A percentile compares a stretch with the other conserved stretches of the same genome.
Evolutionary conservation across 2,329 filamentous ascomycete genomes (phyloP).

Genomic region (Cercospora sojina): DNA sequence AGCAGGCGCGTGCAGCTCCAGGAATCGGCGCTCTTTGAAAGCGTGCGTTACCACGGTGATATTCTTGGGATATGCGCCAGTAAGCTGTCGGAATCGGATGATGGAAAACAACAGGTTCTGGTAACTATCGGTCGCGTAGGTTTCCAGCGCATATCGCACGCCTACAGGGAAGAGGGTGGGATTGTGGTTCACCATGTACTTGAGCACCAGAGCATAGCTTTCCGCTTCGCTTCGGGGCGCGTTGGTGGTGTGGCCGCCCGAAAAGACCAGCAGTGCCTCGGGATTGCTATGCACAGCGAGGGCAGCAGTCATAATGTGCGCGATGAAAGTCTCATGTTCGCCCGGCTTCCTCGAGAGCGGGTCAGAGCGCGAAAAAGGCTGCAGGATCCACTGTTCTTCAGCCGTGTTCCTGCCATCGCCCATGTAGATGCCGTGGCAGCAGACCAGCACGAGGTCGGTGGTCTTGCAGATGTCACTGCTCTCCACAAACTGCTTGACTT

Average conservation of each 20-base stretch:
- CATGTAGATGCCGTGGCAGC: constrained; percentile 78
- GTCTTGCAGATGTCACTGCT: constrained; percentile 24
- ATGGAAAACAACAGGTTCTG: constrained; percentile 81
- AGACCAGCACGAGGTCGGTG: constrained; percentile 69
- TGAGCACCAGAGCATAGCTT: constrained; percentile 28
- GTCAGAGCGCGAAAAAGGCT: constrained; percentile 64
- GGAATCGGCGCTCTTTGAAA: constrained; percentile 48
- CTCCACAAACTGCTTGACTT: constrained; percentile 24
- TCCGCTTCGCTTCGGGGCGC: constrained; percentile 32
- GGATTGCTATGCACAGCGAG: constrained; percentile 48
- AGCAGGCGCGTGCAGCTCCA: constrained; percentile 42
- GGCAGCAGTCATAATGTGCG: constrained; percentile 69
- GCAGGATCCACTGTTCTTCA: constrained; percentile 63
- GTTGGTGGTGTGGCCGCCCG: constrained; percentile 57
- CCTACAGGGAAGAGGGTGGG: constrained; percentile 22
- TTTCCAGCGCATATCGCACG: constrained; percentile 25
- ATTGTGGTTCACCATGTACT: constrained; percentile 25
- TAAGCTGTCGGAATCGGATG: constrained; percentile 50
- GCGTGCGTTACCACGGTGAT: constrained; percentile 50
- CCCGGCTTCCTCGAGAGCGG: constrained; percentile 49
- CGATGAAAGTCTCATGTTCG: constrained; percentile 76
- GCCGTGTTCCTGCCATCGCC: constrained; percentile 41
- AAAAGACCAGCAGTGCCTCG: constrained; percentile 63
- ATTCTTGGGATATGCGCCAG: constrained; percentile 43
- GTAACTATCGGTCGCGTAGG: constrained; percentile 73